phyloP scores from a whole-genome alignment of 306 rosid genomes.

The Quercus cerris region DNA sequence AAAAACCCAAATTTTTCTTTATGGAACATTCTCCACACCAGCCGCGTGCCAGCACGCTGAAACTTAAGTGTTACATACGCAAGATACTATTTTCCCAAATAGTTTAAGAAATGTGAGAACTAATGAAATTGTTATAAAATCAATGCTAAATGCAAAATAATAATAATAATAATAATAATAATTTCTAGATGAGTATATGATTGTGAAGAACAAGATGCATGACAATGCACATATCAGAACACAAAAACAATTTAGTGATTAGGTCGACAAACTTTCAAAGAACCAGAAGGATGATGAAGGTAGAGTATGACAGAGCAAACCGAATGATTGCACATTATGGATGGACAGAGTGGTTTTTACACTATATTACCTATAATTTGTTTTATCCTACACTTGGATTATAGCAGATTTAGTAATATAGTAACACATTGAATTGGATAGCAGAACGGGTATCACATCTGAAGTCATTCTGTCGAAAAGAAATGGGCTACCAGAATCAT shows the following conservation, averaged over 20 bases:
- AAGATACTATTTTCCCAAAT: too few relatives aligned
- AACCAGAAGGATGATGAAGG: not conserved
- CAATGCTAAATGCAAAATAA: too few relatives aligned
- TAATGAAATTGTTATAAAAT: too few relatives aligned
- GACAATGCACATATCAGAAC: not conserved
- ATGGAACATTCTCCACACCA: too few relatives aligned
- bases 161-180: too few relatives aligned
- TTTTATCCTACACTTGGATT: not conserved
- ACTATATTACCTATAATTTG: not conserved
- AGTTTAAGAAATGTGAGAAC: too few relatives aligned
- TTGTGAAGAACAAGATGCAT: not conserved
- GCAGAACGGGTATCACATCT: not conserved
- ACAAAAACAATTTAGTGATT: not conserved
- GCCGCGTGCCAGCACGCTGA: too few relatives aligned
- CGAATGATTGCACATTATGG: too few relatives aligned
- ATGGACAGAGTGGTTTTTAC: not conserved
- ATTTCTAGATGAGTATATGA: not conserved
- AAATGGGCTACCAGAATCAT: not conserved
- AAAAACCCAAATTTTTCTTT: too few relatives aligned
- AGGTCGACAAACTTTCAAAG: not conserved
- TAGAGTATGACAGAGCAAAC: too few relatives aligned
- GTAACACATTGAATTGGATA: not conserved
- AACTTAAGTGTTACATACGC: too few relatives aligned
- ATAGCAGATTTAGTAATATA: not conserved
- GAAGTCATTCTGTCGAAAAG: not conserved